Percentiles rank a stretch among this genome's conserved stretches.
Evolutionary conservation across 805 yeast genomes (phyloP).

Genomic region (Candida sakaeoensis): DNA sequence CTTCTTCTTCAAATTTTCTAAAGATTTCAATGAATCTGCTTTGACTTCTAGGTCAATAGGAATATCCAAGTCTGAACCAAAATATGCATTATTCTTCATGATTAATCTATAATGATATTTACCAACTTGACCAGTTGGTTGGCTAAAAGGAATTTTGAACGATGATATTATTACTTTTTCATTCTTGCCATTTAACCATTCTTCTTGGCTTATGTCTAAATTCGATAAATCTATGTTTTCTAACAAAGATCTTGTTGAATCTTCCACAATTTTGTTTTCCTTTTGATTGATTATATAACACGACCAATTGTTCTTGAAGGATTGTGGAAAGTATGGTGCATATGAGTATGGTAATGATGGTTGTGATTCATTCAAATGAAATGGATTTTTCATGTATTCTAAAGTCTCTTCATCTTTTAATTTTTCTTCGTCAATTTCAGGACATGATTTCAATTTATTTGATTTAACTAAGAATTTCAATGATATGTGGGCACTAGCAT

Average conservation of each 20-base stretch:
- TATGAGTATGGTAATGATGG: constrained; percentile 65
- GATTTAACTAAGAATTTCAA: constrained; percentile 75
- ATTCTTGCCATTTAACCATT: constrained; percentile 43
- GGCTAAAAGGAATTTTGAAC: constrained; percentile 67
- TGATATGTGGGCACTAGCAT: constrained; percentile 67
- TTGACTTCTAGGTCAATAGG: constrained; percentile 70
- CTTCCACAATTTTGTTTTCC: constrained; percentile 76
- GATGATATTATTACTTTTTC: constrained; percentile 55
- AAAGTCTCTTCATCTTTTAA: constrained; percentile 57
- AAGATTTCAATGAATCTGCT: constrained; percentile 34
- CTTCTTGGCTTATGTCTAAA: constrained; percentile 48
- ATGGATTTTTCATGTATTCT: constrained; percentile 71
- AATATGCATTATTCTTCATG: constrained; percentile 70
- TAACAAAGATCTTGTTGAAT: constrained; percentile 48
- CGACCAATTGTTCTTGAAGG: constrained; percentile 52
- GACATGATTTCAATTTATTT: constrained; percentile 59
- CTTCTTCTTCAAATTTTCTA: constrained; percentile 8
- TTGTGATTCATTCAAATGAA: constrained; percentile 57
- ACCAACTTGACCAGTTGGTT: constrained; percentile 67
- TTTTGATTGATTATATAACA: constrained; percentile 68
- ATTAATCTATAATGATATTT: constrained; percentile 64
- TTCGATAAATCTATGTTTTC: constrained; percentile 54
- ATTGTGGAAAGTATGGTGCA: constrained; percentile 74
- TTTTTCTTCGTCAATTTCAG: constrained; percentile 37
- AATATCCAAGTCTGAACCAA: constrained; percentile 75